Evolutionary conservation across 768 basidiomycete genomes (phyloP), one percentile per base, ranked within the genome.

Genomic region (Macrolepiota fuliginosa): DNA sequence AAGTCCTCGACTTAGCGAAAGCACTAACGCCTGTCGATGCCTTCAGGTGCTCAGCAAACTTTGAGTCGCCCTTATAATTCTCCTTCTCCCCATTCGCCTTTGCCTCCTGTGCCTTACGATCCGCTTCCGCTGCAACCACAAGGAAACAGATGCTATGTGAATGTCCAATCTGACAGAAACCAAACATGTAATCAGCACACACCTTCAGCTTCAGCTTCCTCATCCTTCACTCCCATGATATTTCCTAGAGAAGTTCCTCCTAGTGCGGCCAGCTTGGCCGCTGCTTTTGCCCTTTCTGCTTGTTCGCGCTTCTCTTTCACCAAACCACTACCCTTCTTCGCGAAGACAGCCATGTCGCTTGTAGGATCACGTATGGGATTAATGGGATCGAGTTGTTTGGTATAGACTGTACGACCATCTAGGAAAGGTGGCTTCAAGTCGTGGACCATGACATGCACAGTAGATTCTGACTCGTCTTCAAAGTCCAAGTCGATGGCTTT

Each of bases 341-440:
- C 88, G 74, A 99, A 99, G 11, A 94, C 68, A 17, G 96, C 97
- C 86, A 99, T 88, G 70, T 99, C 97, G 66, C 91, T 94, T 0
- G 96, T 93, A 17, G 85, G 80, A 70, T 99, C 97, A 46, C 92
- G 87, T 65, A 98, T 92, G 2, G 97, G 97, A 69, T 98, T 98
- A 74, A 98, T 93, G 0, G 96, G 96, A 52, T 98, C 97, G 9
- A 98, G 82, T 70, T 98, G 97, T 71, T 91, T 95, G 2, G 97
- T 99, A 74, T 91, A 99, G 0, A 98, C 92, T 0, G 92, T 94
- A 24, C 93, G 91, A 0, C 97, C 97, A 69, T 99, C 97, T 63
- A 99, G 82, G 81, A 98, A 99, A 0, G 97, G 97, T 0, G 97
- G 97, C 68, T 96, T 98, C 57, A 98, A 83, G 72, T 97, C 90